Percentiles rank a stretch among this genome's conserved stretches.
These are phyloP conservation scores for Naganishia liquefaciens DNA, from an alignment of 1,284 basidiomycete species.

Conservation along the genomic window DNA sequence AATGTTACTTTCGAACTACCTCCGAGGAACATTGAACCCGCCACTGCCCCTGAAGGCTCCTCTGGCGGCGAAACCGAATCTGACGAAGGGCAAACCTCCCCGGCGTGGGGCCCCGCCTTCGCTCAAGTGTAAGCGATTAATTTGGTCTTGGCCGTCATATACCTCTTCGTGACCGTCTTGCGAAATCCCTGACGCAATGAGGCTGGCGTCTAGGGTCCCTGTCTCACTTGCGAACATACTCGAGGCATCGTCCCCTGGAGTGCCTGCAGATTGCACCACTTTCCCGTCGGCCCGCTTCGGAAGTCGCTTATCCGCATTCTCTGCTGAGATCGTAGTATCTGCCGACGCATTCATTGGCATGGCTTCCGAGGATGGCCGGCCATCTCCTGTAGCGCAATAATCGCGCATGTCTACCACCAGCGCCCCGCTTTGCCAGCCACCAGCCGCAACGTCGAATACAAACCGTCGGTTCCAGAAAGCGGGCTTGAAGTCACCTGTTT, in stretches of 20 bases:
- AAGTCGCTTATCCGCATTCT: neutral
- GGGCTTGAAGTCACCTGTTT: conserved; percentile 32
- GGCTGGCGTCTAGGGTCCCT: neutral
- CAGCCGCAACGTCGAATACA: conserved; percentile 73
- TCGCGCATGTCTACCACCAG: conserved; percentile 67
- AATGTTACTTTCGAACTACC: neutral
- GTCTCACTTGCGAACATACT: neutral
- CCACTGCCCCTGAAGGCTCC: conserved; percentile 21
- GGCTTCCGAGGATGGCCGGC: too few species aligned
- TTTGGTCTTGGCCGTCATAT: neutral
- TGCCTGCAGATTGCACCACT: neutral
- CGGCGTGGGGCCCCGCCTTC: neutral
- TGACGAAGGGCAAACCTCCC: conserved; percentile 18
- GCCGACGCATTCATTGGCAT: too few species aligned
- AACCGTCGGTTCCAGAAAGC: conserved; percentile 57
- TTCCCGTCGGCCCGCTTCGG: neutral
- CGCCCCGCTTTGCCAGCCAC: conserved; percentile 85
- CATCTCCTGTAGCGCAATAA: neutral
- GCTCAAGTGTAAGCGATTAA: neutral
- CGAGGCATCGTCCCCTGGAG: neutral
- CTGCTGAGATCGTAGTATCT: neutral
- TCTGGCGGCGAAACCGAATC: conserved; percentile 36
- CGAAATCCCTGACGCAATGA: neutral
- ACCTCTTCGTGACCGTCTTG: neutral
- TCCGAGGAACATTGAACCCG: neutral